These are phyloP conservation scores for Tetrapisispora arboricola DNA, from an alignment of 805 yeast genomes.

Conservation along the genomic window DNA sequence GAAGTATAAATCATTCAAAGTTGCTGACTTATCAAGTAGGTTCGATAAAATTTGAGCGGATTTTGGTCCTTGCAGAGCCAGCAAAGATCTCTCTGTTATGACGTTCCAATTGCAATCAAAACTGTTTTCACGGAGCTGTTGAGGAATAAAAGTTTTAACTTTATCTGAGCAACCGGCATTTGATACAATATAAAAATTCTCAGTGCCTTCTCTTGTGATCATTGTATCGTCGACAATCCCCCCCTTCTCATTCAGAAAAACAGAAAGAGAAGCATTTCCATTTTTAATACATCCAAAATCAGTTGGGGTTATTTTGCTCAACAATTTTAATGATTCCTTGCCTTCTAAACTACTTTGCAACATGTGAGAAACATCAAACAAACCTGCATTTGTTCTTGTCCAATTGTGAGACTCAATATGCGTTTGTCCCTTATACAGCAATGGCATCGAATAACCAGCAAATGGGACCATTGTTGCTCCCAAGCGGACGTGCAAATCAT, in stretches of 20 bases:
- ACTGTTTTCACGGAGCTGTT: conserved; percentile 19
- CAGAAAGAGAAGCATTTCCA: conserved; percentile 64
- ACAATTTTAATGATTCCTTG: conserved; percentile 49
- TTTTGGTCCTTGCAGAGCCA: conserved; percentile 91
- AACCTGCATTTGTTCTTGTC: conserved; percentile 81
- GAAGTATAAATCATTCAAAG: conserved; percentile 52
- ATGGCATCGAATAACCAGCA: conserved; percentile 96
- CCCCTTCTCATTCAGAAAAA: conserved; percentile 63
- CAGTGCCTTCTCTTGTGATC: conserved; percentile 64
- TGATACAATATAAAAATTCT: conserved; percentile 73
- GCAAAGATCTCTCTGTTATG: conserved; percentile 55
- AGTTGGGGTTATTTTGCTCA: conserved; percentile 81
- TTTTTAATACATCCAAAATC: conserved; percentile 52
- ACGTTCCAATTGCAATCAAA: conserved; percentile 32
- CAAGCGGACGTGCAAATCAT: conserved; percentile 62
- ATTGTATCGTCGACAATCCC: conserved; percentile 91
- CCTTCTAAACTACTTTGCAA: conserved; percentile 79
- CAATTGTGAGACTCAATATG: conserved; percentile 92
- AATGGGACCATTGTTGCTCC: conserved; percentile 92
- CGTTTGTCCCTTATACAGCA: conserved; percentile 69
- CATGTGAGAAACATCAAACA: conserved; percentile 97
- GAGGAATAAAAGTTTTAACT: conserved; percentile 49
- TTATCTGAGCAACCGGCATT: conserved; percentile 91
- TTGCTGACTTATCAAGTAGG: conserved; percentile 35
- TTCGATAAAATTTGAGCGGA: conserved; percentile 60